phyloP scores from a whole-genome alignment of 768 basidiomycete genomes.

The Ramaria sp. region DNA sequence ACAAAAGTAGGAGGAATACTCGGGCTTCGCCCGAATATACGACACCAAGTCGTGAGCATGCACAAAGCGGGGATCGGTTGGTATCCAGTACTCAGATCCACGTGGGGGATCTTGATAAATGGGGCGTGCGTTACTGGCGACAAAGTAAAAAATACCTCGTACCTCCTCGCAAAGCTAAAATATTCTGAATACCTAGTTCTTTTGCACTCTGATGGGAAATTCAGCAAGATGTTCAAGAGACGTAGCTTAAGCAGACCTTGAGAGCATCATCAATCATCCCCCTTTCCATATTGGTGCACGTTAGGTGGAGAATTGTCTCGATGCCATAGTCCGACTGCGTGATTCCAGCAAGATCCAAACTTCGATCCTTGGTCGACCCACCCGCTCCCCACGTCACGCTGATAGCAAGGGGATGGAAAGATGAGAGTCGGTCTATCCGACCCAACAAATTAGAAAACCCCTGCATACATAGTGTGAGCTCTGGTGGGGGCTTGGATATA shows the following conservation, averaged over 20 bases:
- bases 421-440: constrained; percentile 75
- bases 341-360: constrained; percentile 75
- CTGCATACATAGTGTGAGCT: constrained; percentile 26
- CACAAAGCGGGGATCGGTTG: constrained; percentile 72
- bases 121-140: too few species aligned
- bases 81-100: constrained; percentile 89
- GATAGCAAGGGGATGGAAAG: constrained; percentile 70
- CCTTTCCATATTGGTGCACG: constrained; percentile 93
- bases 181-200: constrained; percentile 71
- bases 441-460: constrained; percentile 87
- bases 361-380: constrained; percentile 80
- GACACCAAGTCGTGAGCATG: constrained; percentile 84
- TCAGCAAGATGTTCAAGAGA: constrained; percentile 9
- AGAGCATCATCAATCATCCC: constrained; percentile 83
- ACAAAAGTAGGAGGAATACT: constrained; percentile 80
- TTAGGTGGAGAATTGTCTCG: constrained; percentile 88
- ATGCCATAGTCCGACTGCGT: constrained; percentile 64
- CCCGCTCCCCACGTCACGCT: constrained; percentile 98
- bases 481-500: background rate
- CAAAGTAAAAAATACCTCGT: constrained; percentile 12
- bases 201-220: constrained; percentile 50
- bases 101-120: constrained; percentile 69
- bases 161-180: constrained; percentile 91
- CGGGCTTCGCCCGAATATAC: constrained; percentile 70
- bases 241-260: constrained; percentile 38